Evolutionary conservation across 2,329 filamentous ascomycete species (phyloP).

Genomic region (Talaromyces sp.): DNA sequence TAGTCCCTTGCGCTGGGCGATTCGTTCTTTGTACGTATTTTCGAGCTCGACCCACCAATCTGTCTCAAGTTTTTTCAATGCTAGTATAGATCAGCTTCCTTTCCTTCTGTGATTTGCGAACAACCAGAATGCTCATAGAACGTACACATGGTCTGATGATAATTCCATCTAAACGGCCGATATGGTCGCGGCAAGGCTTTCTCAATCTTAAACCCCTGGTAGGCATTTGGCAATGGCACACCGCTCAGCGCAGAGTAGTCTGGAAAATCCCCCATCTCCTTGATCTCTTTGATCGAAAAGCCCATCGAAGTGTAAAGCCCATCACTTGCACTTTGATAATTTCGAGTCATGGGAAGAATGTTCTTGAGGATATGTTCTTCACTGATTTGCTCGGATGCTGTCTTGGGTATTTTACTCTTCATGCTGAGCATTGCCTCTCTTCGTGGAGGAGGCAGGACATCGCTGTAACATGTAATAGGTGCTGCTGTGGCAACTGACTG

Average conservation of each 20-base stretch:
- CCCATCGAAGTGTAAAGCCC: slow-evolving; percentile 59
- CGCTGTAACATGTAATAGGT: slow-evolving; percentile 36
- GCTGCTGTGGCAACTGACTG: slow-evolving; percentile 22
- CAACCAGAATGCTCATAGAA: slow-evolving; percentile 17
- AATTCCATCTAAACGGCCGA: slow-evolving; percentile 74
- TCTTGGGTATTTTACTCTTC: slow-evolving; percentile 17
- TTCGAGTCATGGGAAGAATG: slow-evolving; percentile 37
- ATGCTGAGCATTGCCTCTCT: slow-evolving; percentile 42
- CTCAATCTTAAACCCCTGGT: slow-evolving; percentile 61
- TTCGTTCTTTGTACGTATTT: slow-evolving; percentile 61
- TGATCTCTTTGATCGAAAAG: slow-evolving; percentile 65
- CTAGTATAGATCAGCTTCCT: slow-evolving; percentile 38
- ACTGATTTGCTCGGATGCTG: slow-evolving; percentile 20
- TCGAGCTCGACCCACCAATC: slow-evolving; percentile 92
- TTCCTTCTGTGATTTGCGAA: not conserved
- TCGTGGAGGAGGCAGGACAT: slow-evolving; percentile 50
- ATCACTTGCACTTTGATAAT: slow-evolving; percentile 34
- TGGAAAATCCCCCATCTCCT: slow-evolving; percentile 68
- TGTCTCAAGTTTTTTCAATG: slow-evolving; percentile 68
- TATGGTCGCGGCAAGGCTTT: slow-evolving; percentile 69
- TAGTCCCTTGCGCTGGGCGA: slow-evolving; percentile 63
- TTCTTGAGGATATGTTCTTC: slow-evolving; percentile 31
- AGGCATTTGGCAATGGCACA: slow-evolving; percentile 63
- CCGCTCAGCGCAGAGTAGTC: slow-evolving; percentile 71
- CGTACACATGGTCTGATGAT: slow-evolving; percentile 89